A percentile compares a stretch with the other conserved stretches of the same genome.
Evolutionary conservation across 1,139 yeast species (phyloP).

Genomic region (Pichia sp.): DNA sequence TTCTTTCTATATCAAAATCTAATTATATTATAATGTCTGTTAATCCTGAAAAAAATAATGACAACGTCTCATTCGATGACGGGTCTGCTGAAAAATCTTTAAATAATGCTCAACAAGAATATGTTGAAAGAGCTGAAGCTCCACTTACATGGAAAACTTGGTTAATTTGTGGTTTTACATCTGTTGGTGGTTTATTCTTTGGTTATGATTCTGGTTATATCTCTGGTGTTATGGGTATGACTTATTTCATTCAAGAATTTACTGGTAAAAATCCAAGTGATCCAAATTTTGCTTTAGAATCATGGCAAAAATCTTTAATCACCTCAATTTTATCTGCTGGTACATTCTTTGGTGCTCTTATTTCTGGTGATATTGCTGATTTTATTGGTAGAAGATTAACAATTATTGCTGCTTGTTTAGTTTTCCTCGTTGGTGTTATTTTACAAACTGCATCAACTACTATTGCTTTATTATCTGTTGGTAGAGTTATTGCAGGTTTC

Average conservation of each 20-base stretch:
- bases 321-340: conserved; percentile 54
- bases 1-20: too few relatives aligned
- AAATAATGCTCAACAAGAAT: background rate
- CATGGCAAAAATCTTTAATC: conserved; percentile 40
- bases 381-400: conserved; percentile 55
- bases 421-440: conserved; percentile 55
- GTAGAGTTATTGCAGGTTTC: conserved; percentile 57
- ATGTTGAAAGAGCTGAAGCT: conserved; percentile 27
- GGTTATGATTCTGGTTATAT: conserved; percentile 61
- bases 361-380: conserved; percentile 54
- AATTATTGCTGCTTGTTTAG: conserved; percentile 44
- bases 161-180: conserved; percentile 36
- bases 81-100: conserved; percentile 3
- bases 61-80: background rate
- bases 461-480: conserved; percentile 44
- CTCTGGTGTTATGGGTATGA: conserved; percentile 52
- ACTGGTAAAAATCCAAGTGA: conserved; percentile 23
- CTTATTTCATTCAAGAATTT: conserved; percentile 38
- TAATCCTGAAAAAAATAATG: too few relatives aligned
- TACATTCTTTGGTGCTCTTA: conserved; percentile 51
- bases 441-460: conserved; percentile 53
- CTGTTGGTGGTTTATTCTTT: conserved; percentile 51
- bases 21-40: too few relatives aligned
- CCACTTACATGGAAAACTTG: conserved; percentile 30
- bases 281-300: conserved; percentile 19